A percentile compares a stretch with the other conserved stretches of the same genome.
phyloP scores from a whole-genome alignment of 768 basidiomycete species.

The Trametes cingulata region DNA sequence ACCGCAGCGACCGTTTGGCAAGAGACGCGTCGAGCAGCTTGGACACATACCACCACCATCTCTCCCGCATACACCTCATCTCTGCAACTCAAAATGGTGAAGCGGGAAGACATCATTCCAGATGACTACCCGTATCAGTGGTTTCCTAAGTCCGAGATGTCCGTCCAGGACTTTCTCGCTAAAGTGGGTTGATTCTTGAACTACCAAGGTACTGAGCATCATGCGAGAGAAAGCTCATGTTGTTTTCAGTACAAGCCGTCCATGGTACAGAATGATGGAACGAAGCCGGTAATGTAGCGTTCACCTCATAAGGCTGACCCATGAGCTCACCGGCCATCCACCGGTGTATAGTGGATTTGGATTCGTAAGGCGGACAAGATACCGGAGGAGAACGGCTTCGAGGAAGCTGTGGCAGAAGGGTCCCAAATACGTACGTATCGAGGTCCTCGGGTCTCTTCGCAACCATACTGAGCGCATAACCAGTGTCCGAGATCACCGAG shows the following conservation, averaged over 20 bases:
- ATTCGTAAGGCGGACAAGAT: constrained; percentile 28
- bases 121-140: constrained; percentile 53
- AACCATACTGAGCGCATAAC: not conserved
- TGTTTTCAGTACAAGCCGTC: constrained; percentile 63
- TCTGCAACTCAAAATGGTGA: constrained; percentile 1
- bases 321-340: not conserved
- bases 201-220: not conserved
- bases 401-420: constrained; percentile 48
- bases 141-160: constrained; percentile 41
- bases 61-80: too few species aligned
- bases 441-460: not conserved
- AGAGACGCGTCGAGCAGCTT: not conserved
- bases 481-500: constrained; percentile 60
- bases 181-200: constrained; percentile 42
- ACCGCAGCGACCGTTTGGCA: not conserved
- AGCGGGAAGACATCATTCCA: constrained; percentile 45
- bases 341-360: constrained; percentile 64
- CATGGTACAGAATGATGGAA: constrained; percentile 77
- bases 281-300: constrained; percentile 53
- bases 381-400: constrained; percentile 15
- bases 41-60: not conserved
- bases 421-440: constrained; percentile 41
- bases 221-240: not conserved
- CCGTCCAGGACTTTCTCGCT: constrained; percentile 53
- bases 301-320: too few species aligned